A percentile compares a stretch with the other conserved stretches of the same genome.
phyloP scores from a whole-genome alignment of 306 rosid species.

The Begonia loranthoides region DNA sequence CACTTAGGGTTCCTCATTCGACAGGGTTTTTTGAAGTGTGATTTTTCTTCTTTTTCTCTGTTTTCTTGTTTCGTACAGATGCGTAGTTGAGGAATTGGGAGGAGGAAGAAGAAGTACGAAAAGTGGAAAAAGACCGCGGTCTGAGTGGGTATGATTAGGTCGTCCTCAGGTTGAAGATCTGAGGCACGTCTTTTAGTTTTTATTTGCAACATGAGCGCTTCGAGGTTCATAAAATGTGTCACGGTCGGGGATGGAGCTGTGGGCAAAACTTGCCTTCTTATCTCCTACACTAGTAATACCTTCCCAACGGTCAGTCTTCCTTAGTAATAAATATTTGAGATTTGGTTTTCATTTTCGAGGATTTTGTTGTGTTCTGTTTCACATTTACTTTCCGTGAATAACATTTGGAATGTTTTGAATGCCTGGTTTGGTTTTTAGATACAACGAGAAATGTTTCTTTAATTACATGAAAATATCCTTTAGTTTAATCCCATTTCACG shows the following conservation, averaged over 20 bases:
- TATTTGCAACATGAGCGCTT: slow-evolving; percentile 68
- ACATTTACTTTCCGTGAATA: neutral
- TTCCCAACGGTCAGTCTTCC: slow-evolving; percentile 70
- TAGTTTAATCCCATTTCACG: no score
- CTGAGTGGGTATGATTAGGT: slow-evolving; percentile 19
- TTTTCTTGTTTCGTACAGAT: slow-evolving; percentile 20
- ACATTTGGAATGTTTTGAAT: neutral
- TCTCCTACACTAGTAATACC: slow-evolving; percentile 98
- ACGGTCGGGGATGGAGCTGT: slow-evolving; percentile 99
- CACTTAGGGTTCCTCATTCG: slow-evolving; percentile 33
- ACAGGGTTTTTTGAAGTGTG: slow-evolving; percentile 12
- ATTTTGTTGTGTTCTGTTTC: neutral
- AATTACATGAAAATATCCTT: neutral
- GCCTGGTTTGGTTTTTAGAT: neutral
- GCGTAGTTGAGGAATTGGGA: slow-evolving; percentile 23
- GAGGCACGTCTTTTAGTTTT: slow-evolving; percentile 31
- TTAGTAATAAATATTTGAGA: no score
- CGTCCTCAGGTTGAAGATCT: slow-evolving; percentile 82
- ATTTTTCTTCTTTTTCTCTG: neutral
- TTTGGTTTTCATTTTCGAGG: neutral
- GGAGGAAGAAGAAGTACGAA: slow-evolving; percentile 3
- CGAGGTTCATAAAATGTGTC: slow-evolving; percentile 97
- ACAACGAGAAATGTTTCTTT: neutral
- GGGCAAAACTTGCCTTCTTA: slow-evolving; percentile 94
- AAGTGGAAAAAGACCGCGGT: slow-evolving; percentile 22